Conservation (phyloP, 176 grass and related monocot species). For the Bolboschoenus planiculmis region DNA sequence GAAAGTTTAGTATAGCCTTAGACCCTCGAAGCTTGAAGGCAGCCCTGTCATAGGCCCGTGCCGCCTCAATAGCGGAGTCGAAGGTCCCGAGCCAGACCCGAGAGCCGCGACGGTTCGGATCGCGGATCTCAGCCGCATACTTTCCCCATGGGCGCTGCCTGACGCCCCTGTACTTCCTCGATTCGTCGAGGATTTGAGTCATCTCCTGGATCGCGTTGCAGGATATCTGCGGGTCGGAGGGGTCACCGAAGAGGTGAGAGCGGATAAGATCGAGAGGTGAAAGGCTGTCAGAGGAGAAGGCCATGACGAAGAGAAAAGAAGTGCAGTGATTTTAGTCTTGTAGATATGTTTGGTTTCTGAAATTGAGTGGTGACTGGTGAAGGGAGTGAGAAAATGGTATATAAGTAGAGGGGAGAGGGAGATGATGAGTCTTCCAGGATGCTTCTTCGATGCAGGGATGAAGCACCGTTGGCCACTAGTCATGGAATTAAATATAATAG, state of each 20-base stretch:
- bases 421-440: not conserved
- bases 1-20: conserved; percentile 18
- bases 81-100: conserved; percentile 23
- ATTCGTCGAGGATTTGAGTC: not conserved
- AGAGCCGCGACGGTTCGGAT: conserved; percentile 10
- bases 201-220: not conserved
- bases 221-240: not conserved
- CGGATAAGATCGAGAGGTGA: not conserved
- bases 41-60: conserved; percentile 18
- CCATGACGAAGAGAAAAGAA: conserved; percentile 5
- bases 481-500: not conserved
- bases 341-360: too few relatives aligned
- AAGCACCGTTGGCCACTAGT: not conserved
- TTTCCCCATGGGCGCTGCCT: conserved; percentile 93
- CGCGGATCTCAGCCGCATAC: conserved; percentile 10
- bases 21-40: conserved; percentile 20
- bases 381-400: not conserved
- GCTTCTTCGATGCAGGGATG: not conserved
- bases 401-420: not conserved
- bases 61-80: conserved; percentile 17
- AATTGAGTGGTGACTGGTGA: conserved; percentile 5
- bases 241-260: conserved; percentile 3
- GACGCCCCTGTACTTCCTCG: conserved; percentile 54
- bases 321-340: not conserved
- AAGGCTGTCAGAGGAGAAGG: not conserved